Percentiles rank a stretch among this genome's conserved stretches.
Evolutionary conservation across 1,284 basidiomycete genomes (phyloP).

Genomic region (Cutaneotrichosporon cyanovorans): DNA sequence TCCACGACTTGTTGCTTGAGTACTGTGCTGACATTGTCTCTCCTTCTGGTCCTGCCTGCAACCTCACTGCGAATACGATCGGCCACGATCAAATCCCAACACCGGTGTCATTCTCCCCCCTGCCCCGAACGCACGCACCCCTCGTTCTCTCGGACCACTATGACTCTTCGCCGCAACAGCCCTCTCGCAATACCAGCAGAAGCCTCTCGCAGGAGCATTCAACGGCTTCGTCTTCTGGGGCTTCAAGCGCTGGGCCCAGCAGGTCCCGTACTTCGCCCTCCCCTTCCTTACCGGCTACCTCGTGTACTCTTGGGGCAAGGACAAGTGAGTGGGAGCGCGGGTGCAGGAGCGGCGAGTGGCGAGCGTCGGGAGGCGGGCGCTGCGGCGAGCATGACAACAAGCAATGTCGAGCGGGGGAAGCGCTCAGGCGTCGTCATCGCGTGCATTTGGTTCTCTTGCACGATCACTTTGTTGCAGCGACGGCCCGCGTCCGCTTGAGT

Average conservation of each 20-base stretch:
- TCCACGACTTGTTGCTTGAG: neutral
- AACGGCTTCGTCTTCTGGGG: constrained; percentile 79
- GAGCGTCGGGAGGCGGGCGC: no score
- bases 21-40: neutral
- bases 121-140: neutral
- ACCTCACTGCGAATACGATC: neutral
- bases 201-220: constrained; percentile 63
- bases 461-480: neutral
- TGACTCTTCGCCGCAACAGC: constrained; percentile 48
- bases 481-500: no score
- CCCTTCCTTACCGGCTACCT: constrained; percentile 72
- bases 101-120: neutral
- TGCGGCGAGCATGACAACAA: no score
- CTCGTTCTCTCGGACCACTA: neutral
- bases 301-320: constrained; percentile 74
- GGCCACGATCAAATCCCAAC: neutral
- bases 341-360: neutral
- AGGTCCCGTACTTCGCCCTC: constrained; percentile 70
- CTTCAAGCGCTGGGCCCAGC: constrained; percentile 64
- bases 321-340: constrained; percentile 47
- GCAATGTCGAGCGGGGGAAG: no score
- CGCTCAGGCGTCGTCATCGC: no score
- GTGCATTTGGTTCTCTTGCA: no score
- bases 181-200: constrained; percentile 71
- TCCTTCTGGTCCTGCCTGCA: neutral